Conservation (phyloP, 768 basidiomycete species). For the Mycena leptocephala region DNA sequence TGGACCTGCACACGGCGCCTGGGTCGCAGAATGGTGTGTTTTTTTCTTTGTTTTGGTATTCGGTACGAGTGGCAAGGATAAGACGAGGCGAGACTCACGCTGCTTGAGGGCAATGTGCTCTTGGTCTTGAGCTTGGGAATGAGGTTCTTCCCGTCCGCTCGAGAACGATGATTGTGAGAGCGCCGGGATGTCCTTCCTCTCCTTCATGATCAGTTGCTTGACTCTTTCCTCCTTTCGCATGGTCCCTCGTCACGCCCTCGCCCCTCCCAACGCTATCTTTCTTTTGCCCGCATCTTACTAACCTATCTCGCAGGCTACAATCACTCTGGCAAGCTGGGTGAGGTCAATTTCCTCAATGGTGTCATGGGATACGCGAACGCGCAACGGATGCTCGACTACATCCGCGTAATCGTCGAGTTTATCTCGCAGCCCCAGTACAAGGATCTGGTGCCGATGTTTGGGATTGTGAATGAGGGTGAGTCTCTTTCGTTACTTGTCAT, state of each 20-base stretch:
- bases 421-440: conserved; percentile 73
- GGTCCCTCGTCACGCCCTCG: no score
- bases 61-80: no score
- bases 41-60: neutral
- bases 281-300: no score
- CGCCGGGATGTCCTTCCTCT: no score
- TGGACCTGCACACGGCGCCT: conserved; percentile 86
- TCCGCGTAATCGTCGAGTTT: conserved; percentile 77
- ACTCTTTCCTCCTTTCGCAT: no score
- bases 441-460: conserved; percentile 65
- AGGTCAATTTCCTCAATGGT: conserved; percentile 70
- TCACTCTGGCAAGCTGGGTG: conserved; percentile 65
- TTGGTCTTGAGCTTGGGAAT: no score
- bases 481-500: neutral
- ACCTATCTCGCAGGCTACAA: conserved; percentile 40
- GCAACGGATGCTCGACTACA: conserved; percentile 73
- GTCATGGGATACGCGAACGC: conserved; percentile 84
- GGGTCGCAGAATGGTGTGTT: conserved; percentile 80
- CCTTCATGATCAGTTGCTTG: no score
- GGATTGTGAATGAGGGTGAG: conserved; percentile 63
- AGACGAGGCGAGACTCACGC: no score
- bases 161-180: no score
- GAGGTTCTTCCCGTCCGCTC: no score
- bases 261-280: no score
- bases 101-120: no score